phyloP scores from a whole-genome alignment of 2,329 filamentous ascomycete genomes.

The Tolypocladium nubicola region DNA sequence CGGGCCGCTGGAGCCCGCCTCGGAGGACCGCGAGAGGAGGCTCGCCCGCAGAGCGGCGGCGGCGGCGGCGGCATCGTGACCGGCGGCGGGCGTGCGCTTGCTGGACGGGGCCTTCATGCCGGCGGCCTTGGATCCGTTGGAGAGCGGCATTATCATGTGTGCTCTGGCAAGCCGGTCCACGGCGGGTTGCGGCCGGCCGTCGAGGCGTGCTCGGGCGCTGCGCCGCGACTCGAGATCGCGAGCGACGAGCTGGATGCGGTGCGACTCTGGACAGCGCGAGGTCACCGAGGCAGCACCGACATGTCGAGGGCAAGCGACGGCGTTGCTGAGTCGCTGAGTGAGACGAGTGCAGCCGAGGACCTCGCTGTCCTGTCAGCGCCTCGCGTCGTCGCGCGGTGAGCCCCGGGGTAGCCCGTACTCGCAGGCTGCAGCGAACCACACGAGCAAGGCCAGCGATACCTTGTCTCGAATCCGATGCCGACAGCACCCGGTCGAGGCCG shows the following conservation, averaged over 20 bases:
- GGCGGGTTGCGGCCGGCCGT: too few species aligned
- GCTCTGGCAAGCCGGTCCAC: too few species aligned
- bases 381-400: neutral
- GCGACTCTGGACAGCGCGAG: neutral
- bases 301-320: neutral
- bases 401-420: neutral
- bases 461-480: neutral
- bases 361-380: neutral
- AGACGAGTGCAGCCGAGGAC: neutral
- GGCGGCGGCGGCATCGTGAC: slow-evolving; percentile 42
- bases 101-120: slow-evolving; percentile 9
- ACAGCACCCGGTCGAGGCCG: neutral
- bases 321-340: neutral
- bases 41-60: slow-evolving; percentile 42
- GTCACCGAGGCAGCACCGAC: neutral
- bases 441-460: neutral
- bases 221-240: neutral
- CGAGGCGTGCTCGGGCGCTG: neutral
- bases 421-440: neutral
- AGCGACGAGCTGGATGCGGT: neutral
- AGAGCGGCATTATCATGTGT: neutral
- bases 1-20: slow-evolving; percentile 32
- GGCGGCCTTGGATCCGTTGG: neutral
- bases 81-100: slow-evolving; percentile 33
- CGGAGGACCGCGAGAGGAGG: slow-evolving; percentile 45